These are phyloP conservation scores for Apiotrichum brassicae DNA, from an alignment of 1,284 basidiomycete species.

Conservation along the genomic window DNA sequence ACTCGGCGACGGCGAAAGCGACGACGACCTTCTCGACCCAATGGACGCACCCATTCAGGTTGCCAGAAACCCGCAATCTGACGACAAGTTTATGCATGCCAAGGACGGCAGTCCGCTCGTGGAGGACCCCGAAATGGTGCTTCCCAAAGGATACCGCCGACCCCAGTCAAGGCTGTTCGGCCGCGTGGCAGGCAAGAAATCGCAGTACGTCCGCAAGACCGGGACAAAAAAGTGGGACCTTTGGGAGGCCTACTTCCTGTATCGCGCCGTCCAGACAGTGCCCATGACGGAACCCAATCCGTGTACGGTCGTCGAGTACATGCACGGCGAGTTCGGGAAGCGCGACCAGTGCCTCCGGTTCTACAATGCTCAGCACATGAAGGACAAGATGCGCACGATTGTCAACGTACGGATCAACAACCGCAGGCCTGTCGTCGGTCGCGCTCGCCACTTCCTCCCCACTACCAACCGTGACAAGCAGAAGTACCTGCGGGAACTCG, in stretches of 20 bases:
- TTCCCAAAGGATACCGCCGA: conserved; percentile 12
- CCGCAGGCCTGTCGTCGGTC: conserved; percentile 18
- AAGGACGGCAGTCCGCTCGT: conserved; percentile 19
- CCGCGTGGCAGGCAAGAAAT: conserved; percentile 10
- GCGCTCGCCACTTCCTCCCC: conserved; percentile 29
- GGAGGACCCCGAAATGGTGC: conserved; percentile 15
- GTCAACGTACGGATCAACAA: conserved; percentile 20
- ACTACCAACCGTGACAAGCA: neutral
- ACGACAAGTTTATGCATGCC: conserved; percentile 28
- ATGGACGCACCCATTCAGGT: no score
- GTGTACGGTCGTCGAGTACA: conserved; percentile 24
- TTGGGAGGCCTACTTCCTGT: conserved; percentile 29
- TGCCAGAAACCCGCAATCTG: no score
- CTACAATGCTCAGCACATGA: conserved; percentile 39
- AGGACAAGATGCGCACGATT: conserved; percentile 32
- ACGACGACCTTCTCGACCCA: no score
- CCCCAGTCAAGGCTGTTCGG: conserved; percentile 19
- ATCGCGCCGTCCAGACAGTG: conserved; percentile 35
- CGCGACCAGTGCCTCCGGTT: conserved; percentile 13
- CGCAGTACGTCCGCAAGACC: conserved; percentile 20
- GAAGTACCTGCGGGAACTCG: conserved; percentile 10
- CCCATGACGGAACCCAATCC: conserved; percentile 28
- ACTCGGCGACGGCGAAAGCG: no score
- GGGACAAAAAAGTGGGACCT: conserved; percentile 26
- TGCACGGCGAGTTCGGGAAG: conserved; percentile 32